These are phyloP conservation scores for Blastobotrys attinorum DNA, from an alignment of 805 yeast species.

Conservation along the genomic window DNA sequence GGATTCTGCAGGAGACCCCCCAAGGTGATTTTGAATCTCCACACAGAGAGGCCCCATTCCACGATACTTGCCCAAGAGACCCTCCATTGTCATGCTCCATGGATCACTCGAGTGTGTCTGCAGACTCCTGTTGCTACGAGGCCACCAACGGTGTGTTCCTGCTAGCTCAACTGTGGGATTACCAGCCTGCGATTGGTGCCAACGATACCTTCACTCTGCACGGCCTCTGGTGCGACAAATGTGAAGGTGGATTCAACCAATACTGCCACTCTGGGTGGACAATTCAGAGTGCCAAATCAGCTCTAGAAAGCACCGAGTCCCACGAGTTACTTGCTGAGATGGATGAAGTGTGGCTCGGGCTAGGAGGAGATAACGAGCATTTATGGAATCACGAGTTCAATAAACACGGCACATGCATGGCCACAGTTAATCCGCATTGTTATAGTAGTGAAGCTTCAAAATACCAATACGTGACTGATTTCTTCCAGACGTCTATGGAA, in stretches of 20 bases:
- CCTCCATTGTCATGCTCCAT: conserved; percentile 28
- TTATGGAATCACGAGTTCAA: conserved; percentile 91
- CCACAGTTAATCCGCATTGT: conserved; percentile 67
- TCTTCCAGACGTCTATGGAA: conserved; percentile 51
- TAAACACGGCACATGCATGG: conserved; percentile 90
- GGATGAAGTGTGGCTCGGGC: conserved; percentile 64
- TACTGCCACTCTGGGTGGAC: conserved; percentile 61
- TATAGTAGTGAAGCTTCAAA: conserved; percentile 33
- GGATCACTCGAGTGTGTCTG: conserved; percentile 6
- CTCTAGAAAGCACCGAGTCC: conserved; percentile 37
- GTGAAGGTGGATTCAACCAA: conserved; percentile 75
- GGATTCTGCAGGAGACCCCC: not conserved
- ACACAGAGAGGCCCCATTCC: not conserved
- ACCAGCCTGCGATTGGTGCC: conserved; percentile 65
- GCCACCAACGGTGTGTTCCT: conserved; percentile 76
- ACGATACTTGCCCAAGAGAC: conserved; percentile 25
- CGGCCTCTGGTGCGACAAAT: conserved; percentile 85
- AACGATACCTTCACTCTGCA: conserved; percentile 67
- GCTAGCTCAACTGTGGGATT: conserved; percentile 93
- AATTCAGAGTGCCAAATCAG: conserved; percentile 41
- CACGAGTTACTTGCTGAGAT: conserved; percentile 48
- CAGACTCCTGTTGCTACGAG: conserved; percentile 76
- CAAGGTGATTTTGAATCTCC: not conserved
- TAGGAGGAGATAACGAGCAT: conserved; percentile 55
- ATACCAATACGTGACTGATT: conserved; percentile 53